Percentiles rank a stretch among this genome's conserved stretches.
These are phyloP conservation scores for Wickerhamiella parazyma DNA, from an alignment of 805 yeast genomes.

Conservation along the genomic window DNA sequence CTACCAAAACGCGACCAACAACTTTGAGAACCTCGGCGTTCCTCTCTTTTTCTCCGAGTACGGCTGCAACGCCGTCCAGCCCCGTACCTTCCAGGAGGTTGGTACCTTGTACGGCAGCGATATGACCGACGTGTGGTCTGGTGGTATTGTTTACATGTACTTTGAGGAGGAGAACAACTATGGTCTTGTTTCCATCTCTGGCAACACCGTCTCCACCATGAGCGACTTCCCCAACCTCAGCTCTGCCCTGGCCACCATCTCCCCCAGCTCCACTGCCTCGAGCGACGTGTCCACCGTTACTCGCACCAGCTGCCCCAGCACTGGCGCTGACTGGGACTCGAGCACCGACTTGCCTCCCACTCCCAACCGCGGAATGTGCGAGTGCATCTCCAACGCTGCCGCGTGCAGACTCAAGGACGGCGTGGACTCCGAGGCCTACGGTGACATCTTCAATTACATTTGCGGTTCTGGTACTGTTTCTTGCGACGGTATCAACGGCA, in stretches of 20 bases:
- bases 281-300: constrained; percentile 28
- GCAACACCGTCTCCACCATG: constrained; percentile 40
- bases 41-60: constrained; percentile 82
- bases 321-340: constrained; percentile 47
- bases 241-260: constrained; percentile 35
- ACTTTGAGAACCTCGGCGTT: constrained; percentile 56
- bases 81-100: constrained; percentile 69
- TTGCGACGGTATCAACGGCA: constrained; percentile 47
- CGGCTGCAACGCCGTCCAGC: constrained; percentile 65
- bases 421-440: constrained; percentile 43
- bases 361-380: constrained; percentile 53
- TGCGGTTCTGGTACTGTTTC: constrained; percentile 37
- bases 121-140: constrained; percentile 88
- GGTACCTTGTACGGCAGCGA: constrained; percentile 47
- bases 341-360: constrained; percentile 61
- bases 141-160: constrained; percentile 89
- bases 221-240: constrained; percentile 46
- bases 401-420: constrained; percentile 44
- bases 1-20: constrained; percentile 54
- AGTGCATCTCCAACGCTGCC: constrained; percentile 41
- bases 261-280: constrained; percentile 36
- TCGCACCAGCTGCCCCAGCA: constrained; percentile 35
- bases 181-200: constrained; percentile 55
- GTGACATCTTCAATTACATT: constrained; percentile 41
- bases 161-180: constrained; percentile 72